Percentiles rank a stretch among this genome's conserved stretches.
Evolutionary conservation across 805 yeast genomes (phyloP).

Genomic region (Candida rishiriensis): DNA sequence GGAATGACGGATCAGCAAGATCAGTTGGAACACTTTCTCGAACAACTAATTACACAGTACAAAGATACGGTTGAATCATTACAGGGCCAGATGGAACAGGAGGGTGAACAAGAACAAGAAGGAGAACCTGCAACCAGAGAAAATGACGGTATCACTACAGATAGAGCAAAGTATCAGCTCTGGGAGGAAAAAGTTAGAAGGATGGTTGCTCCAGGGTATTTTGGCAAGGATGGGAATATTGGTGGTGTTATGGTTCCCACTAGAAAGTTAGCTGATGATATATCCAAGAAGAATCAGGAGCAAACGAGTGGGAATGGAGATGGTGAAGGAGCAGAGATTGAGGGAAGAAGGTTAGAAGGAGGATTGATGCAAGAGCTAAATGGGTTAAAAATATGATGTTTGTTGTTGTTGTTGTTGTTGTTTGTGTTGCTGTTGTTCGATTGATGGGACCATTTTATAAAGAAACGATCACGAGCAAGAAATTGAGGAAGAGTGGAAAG

Average conservation of each 20-base stretch:
- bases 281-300: not conserved
- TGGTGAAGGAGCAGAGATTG: not conserved
- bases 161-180: conserved; percentile 3
- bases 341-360: not conserved
- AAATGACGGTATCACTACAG: not conserved
- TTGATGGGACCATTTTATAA: too few relatives aligned
- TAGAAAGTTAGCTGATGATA: not conserved
- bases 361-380: too few relatives aligned
- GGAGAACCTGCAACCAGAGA: not conserved
- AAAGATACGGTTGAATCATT: conserved; percentile 1
- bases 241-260: conserved; percentile 25
- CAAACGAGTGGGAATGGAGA: not conserved
- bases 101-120: not conserved
- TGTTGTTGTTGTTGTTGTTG: too few relatives aligned
- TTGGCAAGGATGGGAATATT: conserved; percentile 17
- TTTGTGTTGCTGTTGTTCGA: too few relatives aligned
- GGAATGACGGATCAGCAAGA: not conserved
- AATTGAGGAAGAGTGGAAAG: too few relatives aligned
- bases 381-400: too few relatives aligned
- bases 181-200: conserved; percentile 21
- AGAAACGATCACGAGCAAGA: too few relatives aligned
- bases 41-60: conserved; percentile 4
- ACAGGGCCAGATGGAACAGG: conserved; percentile 3
- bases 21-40: not conserved
- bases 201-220: conserved; percentile 26